Evolutionary conservation across 306 rosid species (phyloP), one percentile per base, ranked within the genome.

Genomic region (Lupinus albus): DNA sequence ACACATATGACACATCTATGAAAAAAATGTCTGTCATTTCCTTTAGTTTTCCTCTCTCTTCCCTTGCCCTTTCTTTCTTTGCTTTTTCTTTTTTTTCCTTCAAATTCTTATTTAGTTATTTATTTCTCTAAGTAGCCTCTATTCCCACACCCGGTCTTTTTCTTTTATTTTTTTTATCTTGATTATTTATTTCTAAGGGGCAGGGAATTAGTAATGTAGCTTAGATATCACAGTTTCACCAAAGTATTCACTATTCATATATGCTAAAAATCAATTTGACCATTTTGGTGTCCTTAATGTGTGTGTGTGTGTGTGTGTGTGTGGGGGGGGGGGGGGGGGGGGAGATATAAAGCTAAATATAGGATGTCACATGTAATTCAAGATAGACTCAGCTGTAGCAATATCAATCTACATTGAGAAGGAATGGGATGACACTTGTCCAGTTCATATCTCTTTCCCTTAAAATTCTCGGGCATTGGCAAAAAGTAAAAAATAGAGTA

Each of bases 181-280:
- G 17, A 13, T 32, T 33, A 33, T 33, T 12, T 6, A 13, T 57
- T 30, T 3, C 5, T 57, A 13, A 13, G 45, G 33, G 33, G 47
- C 5, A 69, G 73, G 51, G 17, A 67, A 50, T 7, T 32, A 49
- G 59, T 48, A 45, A 32, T 33, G 30, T 8, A 10, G 12, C 42
- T 35, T 33, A 49, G 17, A 51, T 18, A 67, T 51, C 18, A 35
- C 18, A 51, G 11, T 67, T 67, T n/a, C 61, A 36, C 50, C n/a
- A n/a, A 47, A 65, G 48, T n/a, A n/a, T n/a, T n/a, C n/a, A n/a
- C 32, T 30, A 48, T 50, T 32, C 58, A 65, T 32, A 38, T 4
- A 44, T 63, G 39, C 57, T 32, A 7, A 11, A 18, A 48, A 35
- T n/a, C 20, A 44, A 30, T 45, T 20, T 58, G 38, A 15, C 18